Evolutionary conservation across 352 stramenopile genomes (phyloP).

Genomic region (Pythium rishiriense): DNA sequence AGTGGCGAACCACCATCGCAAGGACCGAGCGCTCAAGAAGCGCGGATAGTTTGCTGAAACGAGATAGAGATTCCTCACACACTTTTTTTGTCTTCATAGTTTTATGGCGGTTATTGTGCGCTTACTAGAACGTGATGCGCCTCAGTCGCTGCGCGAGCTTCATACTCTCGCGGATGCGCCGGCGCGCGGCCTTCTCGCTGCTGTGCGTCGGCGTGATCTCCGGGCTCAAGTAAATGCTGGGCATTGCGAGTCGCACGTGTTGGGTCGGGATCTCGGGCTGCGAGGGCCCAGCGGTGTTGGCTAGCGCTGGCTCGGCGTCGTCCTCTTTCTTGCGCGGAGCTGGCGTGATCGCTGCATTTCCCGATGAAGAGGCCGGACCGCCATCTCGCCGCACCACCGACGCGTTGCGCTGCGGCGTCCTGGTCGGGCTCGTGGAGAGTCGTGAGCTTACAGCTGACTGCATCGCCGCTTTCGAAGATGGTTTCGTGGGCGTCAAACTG

Average conservation of each 20-base stretch:
- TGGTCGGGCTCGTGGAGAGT: constrained; percentile 7
- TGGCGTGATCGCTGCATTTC: not conserved
- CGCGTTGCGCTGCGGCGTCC: constrained; percentile 3
- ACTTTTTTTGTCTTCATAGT: no score
- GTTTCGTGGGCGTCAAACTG: not conserved
- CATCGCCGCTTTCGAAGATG: not conserved
- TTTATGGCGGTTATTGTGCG: no score
- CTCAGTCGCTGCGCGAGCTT: constrained; percentile 38
- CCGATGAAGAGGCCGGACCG: not conserved
- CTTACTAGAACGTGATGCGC: constrained; percentile 33
- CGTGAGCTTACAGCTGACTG: not conserved
- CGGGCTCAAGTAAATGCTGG: constrained; percentile 41
- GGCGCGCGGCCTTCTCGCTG: constrained; percentile 24
- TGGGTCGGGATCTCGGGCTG: constrained; percentile 18
- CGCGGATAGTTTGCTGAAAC: constrained; percentile 38
- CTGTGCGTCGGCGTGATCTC: constrained; percentile 28
- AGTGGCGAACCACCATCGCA: constrained; percentile 78
- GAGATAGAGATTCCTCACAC: no score
- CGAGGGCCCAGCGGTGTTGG: not conserved
- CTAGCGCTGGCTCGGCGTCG: not conserved
- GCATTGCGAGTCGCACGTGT: constrained; percentile 36
- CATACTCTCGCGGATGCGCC: constrained; percentile 38
- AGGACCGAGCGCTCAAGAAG: constrained; percentile 83
- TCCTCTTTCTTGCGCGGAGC: constrained; percentile 12
- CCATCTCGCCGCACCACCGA: constrained; percentile 4